phyloP scores from a whole-genome alignment of 306 rosid species.

The Cicer judaicum region DNA sequence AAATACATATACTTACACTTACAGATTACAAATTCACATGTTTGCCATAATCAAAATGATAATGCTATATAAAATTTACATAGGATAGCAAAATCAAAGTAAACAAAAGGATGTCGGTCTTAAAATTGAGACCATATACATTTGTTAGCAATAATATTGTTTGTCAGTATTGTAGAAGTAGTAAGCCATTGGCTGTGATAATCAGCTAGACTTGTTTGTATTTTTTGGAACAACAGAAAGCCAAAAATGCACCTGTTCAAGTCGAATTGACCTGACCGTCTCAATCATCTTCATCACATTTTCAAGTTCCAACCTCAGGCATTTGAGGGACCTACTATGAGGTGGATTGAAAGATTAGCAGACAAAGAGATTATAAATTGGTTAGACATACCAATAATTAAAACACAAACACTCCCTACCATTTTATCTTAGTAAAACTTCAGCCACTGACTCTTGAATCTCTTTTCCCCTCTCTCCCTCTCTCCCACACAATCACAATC shows the following conservation, averaged over 20 bases:
- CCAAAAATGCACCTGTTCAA: slow-evolving; percentile 38
- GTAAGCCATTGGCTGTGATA: slow-evolving; percentile 10
- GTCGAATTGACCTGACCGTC: slow-evolving; percentile 48
- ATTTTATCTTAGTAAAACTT: slow-evolving; percentile 52
- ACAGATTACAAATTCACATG: slow-evolving; percentile 50
- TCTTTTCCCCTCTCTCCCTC: slow-evolving; percentile 40
- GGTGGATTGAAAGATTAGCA: slow-evolving; percentile 58
- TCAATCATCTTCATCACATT: slow-evolving; percentile 45
- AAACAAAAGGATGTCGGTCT: slow-evolving; percentile 48
- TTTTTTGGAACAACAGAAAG: slow-evolving; percentile 35
- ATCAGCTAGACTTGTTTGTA: slow-evolving; percentile 40
- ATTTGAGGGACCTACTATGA: slow-evolving; percentile 63
- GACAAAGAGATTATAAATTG: slow-evolving; percentile 67
- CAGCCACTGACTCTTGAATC: slow-evolving; percentile 58
- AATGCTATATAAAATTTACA: slow-evolving; percentile 8
- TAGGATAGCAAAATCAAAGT: slow-evolving; percentile 27
- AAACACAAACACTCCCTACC: slow-evolving; percentile 56
- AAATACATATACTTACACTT: slow-evolving; percentile 46
- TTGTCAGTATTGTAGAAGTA: slow-evolving; percentile 45
- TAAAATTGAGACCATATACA: slow-evolving; percentile 45
- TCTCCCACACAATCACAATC: slow-evolving; percentile 1
- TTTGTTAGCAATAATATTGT: slow-evolving; percentile 49
- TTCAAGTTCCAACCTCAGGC: slow-evolving; percentile 29
- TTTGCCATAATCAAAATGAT: slow-evolving; percentile 16
- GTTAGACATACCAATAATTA: slow-evolving; percentile 55